Evolutionary conservation across 164 flowering plant species (phyloP).

Genomic region (Pachysandra terminalis): DNA sequence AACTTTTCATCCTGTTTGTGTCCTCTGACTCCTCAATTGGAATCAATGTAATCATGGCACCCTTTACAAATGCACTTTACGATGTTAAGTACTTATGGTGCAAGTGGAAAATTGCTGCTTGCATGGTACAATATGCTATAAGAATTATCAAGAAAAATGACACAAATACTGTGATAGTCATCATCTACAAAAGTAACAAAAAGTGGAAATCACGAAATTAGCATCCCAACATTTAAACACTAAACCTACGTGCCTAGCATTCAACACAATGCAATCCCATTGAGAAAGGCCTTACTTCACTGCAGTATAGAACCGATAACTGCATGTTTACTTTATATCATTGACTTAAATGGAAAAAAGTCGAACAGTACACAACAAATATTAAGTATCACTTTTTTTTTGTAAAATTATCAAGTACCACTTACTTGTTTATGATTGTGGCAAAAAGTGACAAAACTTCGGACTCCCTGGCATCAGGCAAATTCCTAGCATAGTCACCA

Average conservation of each 20-base stretch:
- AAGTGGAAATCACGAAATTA: background rate
- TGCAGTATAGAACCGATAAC: background rate
- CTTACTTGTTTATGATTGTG: conserved; percentile 93
- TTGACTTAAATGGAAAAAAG: too few species aligned
- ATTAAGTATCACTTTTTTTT: too few species aligned
- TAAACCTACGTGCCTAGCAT: too few species aligned
- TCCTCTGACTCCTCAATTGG: too few species aligned
- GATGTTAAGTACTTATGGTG: too few species aligned
- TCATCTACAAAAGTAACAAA: background rate
- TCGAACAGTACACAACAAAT: too few species aligned
- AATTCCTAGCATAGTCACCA: conserved; percentile 90
- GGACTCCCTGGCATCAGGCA: conserved; percentile 99
- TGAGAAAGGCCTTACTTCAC: background rate
- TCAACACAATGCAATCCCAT: too few species aligned
- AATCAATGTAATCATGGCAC: too few species aligned
- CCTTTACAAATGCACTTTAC: too few species aligned
- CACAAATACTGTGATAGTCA: background rate
- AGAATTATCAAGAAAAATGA: background rate
- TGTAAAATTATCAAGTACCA: background rate
- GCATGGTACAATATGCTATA: too few species aligned
- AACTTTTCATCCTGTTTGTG: too few species aligned
- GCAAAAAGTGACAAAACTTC: conserved; percentile 97
- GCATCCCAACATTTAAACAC: background rate
- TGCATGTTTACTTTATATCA: background rate
- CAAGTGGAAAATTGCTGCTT: too few species aligned